These are phyloP conservation scores for Rhizoctonia solani DNA, from an alignment of 1,284 basidiomycete species.

Conservation along the genomic window DNA sequence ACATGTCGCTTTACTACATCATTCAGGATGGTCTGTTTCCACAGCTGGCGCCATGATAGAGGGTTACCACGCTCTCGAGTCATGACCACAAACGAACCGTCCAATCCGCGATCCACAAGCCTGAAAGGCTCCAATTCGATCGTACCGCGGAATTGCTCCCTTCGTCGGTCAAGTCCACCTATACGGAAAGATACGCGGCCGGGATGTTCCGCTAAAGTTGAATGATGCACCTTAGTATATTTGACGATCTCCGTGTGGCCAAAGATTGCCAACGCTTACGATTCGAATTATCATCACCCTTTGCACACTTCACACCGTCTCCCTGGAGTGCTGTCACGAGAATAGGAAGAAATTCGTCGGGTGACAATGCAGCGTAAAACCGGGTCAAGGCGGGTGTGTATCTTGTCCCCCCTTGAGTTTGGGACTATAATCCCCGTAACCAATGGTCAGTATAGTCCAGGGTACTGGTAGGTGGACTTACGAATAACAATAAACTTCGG, in stretches of 20 bases:
- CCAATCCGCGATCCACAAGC: constrained; percentile 14
- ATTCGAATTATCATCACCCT: constrained; percentile 26
- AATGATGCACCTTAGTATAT: background rate
- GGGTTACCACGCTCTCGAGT: constrained; percentile 36
- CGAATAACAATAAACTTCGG: constrained; percentile 36
- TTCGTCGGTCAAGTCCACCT: constrained; percentile 36
- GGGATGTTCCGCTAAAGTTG: constrained; percentile 1
- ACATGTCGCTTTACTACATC: constrained; percentile 18
- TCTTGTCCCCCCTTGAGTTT: constrained; percentile 39
- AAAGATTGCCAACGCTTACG: background rate
- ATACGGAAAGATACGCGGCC: constrained; percentile 33
- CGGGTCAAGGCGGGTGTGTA: constrained; percentile 38
- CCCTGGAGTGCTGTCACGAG: constrained; percentile 30
- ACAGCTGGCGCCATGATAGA: constrained; percentile 36
- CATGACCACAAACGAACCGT: constrained; percentile 36
- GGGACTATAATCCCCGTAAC: constrained; percentile 22
- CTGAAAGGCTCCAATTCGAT: constrained; percentile 37
- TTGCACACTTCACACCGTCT: constrained; percentile 32
- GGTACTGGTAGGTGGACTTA: constrained; percentile 14
- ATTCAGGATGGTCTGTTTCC: constrained; percentile 33
- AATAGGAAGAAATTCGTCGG: constrained; percentile 18
- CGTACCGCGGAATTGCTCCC: constrained; percentile 34
- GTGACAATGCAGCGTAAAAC: constrained; percentile 34
- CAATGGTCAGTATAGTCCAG: background rate
- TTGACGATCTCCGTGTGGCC: too few species aligned